Evolutionary conservation across 1,284 basidiomycete genomes (phyloP).

Genomic region (Rhodotorula mucilaginosa): DNA sequence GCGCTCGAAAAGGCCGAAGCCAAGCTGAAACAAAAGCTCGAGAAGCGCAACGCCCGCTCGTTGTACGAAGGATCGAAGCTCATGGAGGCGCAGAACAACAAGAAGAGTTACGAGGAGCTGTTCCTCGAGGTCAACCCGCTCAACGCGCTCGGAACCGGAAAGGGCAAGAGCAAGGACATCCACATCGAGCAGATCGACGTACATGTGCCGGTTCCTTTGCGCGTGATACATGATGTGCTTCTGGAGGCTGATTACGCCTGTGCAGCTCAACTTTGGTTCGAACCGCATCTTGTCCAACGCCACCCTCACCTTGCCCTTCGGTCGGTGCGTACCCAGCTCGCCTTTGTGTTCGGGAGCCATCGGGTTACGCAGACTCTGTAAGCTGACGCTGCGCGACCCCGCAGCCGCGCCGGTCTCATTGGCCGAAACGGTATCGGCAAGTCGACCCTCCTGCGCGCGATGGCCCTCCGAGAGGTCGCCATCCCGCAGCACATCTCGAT

Average conservation of each 20-base stretch:
- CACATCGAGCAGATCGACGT: slow-evolving; percentile 91
- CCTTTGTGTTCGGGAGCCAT: too few relatives aligned
- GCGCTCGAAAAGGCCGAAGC: slow-evolving; percentile 98
- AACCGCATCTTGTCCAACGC: slow-evolving; percentile 58
- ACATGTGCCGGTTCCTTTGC: not conserved
- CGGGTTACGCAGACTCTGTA: too few relatives aligned
- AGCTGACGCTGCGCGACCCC: too few relatives aligned
- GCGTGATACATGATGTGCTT: slow-evolving; percentile 49
- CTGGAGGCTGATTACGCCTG: slow-evolving; percentile 57
- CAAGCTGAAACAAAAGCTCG: slow-evolving; percentile 96
- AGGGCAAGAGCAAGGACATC: slow-evolving; percentile 96
- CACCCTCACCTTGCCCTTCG: slow-evolving; percentile 81
- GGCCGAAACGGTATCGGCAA: slow-evolving; percentile 86
- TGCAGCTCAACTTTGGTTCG: slow-evolving; percentile 66
- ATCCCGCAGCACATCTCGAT: slow-evolving; percentile 93
- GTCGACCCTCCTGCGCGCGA: slow-evolving; percentile 92
- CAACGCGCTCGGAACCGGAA: slow-evolving; percentile 71
- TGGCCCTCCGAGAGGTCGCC: slow-evolving; percentile 91
- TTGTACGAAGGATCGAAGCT: slow-evolving; percentile 91
- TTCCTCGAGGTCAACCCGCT: slow-evolving; percentile 99
- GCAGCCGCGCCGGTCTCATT: slow-evolving; percentile 54
- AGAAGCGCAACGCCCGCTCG: slow-evolving; percentile 75
- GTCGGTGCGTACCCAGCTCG: slow-evolving; percentile 59
- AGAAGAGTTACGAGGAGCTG: slow-evolving; percentile 97
- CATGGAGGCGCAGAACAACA: slow-evolving; percentile 82